Evolutionary conservation across 2,329 filamentous ascomycete genomes (phyloP).

Genomic region (Arthrobotrys musiformis): DNA sequence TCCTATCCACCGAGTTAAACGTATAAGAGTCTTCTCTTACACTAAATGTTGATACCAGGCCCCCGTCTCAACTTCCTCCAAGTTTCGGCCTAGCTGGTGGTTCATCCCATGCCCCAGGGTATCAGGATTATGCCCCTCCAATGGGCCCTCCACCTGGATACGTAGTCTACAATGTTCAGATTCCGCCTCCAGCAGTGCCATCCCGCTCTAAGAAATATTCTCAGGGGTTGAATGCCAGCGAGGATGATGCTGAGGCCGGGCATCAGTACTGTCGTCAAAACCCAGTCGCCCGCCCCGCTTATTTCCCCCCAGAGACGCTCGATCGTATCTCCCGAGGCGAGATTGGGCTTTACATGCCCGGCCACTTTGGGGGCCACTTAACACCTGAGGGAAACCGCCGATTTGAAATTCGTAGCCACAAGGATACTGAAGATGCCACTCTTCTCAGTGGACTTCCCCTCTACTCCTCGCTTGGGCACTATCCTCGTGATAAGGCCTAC

Average conservation of each 20-base stretch:
- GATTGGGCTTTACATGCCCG: slow-evolving; percentile 69
- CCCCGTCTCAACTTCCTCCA: slow-evolving; percentile 32
- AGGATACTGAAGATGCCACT: slow-evolving; percentile 67
- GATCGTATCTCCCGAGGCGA: slow-evolving; percentile 67
- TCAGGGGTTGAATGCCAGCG: slow-evolving; percentile 70
- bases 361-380: slow-evolving; percentile 66
- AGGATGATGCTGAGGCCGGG: slow-evolving; percentile 72
- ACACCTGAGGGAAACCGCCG: slow-evolving; percentile 64
- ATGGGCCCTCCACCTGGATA: slow-evolving; percentile 51
- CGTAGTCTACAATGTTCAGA: slow-evolving; percentile 35
- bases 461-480: slow-evolving; percentile 71
- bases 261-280: slow-evolving; percentile 73
- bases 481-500: slow-evolving; percentile 67
- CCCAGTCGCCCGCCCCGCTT: slow-evolving; percentile 69
- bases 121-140: slow-evolving; percentile 25
- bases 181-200: slow-evolving; percentile 34
- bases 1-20: not conserved
- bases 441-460: slow-evolving; percentile 76
- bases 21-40: not conserved
- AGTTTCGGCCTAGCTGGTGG: slow-evolving; percentile 27
- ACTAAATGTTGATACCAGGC: not conserved
- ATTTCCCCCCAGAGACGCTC: slow-evolving; percentile 65
- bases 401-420: slow-evolving; percentile 62
- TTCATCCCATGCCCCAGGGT: slow-evolving; percentile 28
- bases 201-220: slow-evolving; percentile 37